phyloP scores from a whole-genome alignment of 192 early-diverging fungal genomes.

The Coemansia sp. region DNA sequence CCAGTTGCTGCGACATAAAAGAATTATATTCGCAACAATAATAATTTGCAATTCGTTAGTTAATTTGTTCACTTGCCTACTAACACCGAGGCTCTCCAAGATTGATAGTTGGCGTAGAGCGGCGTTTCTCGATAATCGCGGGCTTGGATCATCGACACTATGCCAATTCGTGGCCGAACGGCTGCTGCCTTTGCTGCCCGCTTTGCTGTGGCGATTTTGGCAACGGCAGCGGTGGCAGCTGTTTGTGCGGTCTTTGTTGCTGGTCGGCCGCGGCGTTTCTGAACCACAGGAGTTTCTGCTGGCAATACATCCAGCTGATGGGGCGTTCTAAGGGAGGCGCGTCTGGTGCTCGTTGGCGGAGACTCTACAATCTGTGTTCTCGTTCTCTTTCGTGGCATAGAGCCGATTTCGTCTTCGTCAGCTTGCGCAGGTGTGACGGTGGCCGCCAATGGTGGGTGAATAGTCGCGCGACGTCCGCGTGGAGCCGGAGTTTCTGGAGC shows the following conservation, averaged over 20 bases:
- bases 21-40: neutral
- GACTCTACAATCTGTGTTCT: neutral
- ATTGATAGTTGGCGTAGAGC: constrained; percentile 38
- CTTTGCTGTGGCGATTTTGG: neutral
- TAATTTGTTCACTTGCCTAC: neutral
- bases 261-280: neutral
- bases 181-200: constrained; percentile 3
- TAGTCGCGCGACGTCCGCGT: neutral
- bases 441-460: neutral
- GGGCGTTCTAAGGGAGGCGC: neutral
- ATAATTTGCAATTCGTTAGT: neutral
- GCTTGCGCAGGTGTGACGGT: neutral
- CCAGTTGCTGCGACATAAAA: neutral
- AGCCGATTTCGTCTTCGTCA: neutral
- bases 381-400: neutral
- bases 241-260: neutral
- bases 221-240: neutral
- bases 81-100: constrained; percentile 21
- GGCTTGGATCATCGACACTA: constrained; percentile 44
- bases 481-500: neutral
- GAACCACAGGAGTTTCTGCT: neutral
- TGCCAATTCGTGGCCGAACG: constrained; percentile 44
- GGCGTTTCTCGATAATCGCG: constrained; percentile 35
- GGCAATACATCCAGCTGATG: neutral
- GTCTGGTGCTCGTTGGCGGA: neutral